These are phyloP conservation scores for Herpetospermum pedunculosum DNA, from an alignment of 306 rosid species.

Conservation along the genomic window DNA sequence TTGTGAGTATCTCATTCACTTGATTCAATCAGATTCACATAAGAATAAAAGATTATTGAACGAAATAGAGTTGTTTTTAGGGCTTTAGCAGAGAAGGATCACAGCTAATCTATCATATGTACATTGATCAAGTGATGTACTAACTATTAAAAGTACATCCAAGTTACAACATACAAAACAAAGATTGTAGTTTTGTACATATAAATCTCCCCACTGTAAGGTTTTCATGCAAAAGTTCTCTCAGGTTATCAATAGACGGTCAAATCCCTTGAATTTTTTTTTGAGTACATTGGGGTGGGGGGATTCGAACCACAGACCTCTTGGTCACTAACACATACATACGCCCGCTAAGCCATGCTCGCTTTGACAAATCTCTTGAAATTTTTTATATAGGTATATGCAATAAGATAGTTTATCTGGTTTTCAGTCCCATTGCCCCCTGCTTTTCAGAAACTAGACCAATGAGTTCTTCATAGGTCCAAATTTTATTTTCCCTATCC, in stretches of 20 bases:
- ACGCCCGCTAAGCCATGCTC: too few relatives aligned
- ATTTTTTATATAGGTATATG: too few relatives aligned
- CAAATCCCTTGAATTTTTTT: neutral
- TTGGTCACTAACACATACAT: too few relatives aligned
- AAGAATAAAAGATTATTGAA: slow-evolving; percentile 29
- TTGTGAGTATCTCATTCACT: slow-evolving; percentile 43
- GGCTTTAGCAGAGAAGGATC: slow-evolving; percentile 29
- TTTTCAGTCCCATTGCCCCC: neutral
- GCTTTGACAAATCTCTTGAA: too few relatives aligned
- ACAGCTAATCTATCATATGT: neutral
- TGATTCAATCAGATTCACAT: slow-evolving; percentile 49
- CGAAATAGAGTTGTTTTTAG: slow-evolving; percentile 60
- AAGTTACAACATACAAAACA: neutral
- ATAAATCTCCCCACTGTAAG: neutral
- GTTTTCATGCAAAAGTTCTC: neutral
- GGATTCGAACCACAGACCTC: too few relatives aligned
- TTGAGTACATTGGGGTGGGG: too few relatives aligned
- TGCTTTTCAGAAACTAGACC: slow-evolving; percentile 23
- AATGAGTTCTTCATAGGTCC: slow-evolving; percentile 45
- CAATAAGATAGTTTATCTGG: neutral
- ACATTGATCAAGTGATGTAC: neutral
- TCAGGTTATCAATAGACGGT: neutral
- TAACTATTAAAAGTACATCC: neutral
- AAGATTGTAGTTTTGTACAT: neutral
- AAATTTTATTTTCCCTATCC: slow-evolving; percentile 32